Conservation (phyloP, 2,329 filamentous ascomycete species). For the Ophiocordyceps robertsii region DNA sequence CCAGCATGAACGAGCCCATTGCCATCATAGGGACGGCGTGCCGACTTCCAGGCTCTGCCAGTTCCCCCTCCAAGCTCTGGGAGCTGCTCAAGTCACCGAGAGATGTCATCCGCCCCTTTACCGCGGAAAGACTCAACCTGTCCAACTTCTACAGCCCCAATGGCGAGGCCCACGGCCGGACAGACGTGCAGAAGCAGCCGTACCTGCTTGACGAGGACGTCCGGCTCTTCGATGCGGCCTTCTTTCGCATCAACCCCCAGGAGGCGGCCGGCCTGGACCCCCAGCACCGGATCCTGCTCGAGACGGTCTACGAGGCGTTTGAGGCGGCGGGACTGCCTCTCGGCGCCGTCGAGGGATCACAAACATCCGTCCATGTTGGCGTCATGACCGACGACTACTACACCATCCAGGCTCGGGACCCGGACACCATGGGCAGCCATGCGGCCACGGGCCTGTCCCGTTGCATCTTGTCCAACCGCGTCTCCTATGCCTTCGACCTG, state of each 20-base stretch:
- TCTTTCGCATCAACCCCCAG: conserved; percentile 24
- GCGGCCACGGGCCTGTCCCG: conserved; percentile 27
- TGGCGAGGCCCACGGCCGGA: conserved; percentile 14
- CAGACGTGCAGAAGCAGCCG: conserved; percentile 2
- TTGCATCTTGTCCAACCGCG: conserved; percentile 27
- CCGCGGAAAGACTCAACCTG: conserved; percentile 11
- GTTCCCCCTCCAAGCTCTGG: conserved; percentile 22
- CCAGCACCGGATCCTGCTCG: conserved; percentile 25
- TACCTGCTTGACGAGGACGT: conserved; percentile 12
- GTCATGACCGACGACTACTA: conserved; percentile 21
- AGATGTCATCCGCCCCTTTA: conserved; percentile 18
- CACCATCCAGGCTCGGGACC: conserved; percentile 13
- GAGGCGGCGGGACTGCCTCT: conserved; percentile 18
- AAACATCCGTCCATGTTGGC: conserved; percentile 14
- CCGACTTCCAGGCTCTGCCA: conserved; percentile 21
- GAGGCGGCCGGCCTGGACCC: conserved; percentile 28
- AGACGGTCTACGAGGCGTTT: conserved; percentile 26
- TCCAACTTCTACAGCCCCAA: conserved; percentile 14
- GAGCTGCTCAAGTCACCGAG: conserved; percentile 15
- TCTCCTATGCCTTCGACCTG: conserved; percentile 34
- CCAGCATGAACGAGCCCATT: conserved; percentile 18
- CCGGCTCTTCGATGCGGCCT: conserved; percentile 17
- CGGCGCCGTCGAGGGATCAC: conserved; percentile 8
- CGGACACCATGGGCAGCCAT: conserved; percentile 19
- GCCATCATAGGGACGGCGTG: conserved; percentile 25